Evolutionary conservation across 1,139 yeast genomes (phyloP).

Genomic region (Taphrina communis): DNA sequence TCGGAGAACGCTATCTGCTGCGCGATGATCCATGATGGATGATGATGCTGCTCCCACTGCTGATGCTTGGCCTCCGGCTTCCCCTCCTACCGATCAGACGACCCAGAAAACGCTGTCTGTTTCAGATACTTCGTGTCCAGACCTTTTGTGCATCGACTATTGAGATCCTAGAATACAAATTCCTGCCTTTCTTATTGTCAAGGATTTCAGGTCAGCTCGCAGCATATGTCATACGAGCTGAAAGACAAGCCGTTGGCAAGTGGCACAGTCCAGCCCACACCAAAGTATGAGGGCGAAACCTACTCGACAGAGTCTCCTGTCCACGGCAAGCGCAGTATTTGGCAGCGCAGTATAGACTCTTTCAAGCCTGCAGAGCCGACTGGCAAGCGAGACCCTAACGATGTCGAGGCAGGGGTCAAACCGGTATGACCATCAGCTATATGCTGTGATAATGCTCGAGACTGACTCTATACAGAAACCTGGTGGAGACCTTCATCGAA

Average conservation of each 20-base stretch:
- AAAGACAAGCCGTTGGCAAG: slow-evolving; percentile 25
- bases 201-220: not conserved
- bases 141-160: no score
- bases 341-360: slow-evolving; percentile 30
- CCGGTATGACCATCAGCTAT: slow-evolving; percentile 8
- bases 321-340: slow-evolving; percentile 16
- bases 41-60: no score
- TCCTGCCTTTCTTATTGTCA: no score
- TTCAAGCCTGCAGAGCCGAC: slow-evolving; percentile 20
- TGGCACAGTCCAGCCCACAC: slow-evolving; percentile 1
- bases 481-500: slow-evolving; percentile 50
- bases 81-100: no score
- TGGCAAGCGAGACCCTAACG: slow-evolving; percentile 1
- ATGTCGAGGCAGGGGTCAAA: slow-evolving; percentile 21
- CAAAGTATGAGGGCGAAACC: slow-evolving; percentile 15
- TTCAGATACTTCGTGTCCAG: no score
- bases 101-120: no score
- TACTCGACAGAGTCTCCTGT: slow-evolving; percentile 8
- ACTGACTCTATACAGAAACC: slow-evolving; percentile 17
- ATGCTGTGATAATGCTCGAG: not conserved
- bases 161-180: no score
- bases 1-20: no score
- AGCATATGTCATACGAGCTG: slow-evolving; percentile 20
- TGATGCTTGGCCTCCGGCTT: no score
- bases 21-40: no score